Conservation (phyloP, 495 filamentous ascomycete species). For the Beverwykella pulmonaria region DNA sequence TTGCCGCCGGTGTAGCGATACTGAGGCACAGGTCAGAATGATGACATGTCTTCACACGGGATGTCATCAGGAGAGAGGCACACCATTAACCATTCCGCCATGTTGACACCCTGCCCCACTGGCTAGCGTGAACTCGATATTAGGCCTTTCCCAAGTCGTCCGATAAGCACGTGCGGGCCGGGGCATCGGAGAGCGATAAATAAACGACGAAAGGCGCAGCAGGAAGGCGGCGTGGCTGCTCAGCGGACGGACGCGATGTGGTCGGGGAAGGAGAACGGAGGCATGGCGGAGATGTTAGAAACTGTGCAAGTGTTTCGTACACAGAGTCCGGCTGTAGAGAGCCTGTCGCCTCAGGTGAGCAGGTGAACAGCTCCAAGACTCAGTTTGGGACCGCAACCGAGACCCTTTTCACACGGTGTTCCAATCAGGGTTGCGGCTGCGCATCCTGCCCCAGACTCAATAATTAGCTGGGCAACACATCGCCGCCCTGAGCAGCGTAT, state of each 20-base stretch:
- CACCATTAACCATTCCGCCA: conserved; percentile 41
- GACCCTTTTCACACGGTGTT: not conserved
- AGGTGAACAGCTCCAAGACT: conserved; percentile 26
- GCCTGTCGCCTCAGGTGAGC: conserved; percentile 21
- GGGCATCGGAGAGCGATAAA: conserved; percentile 29
- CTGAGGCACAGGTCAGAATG: conserved; percentile 33
- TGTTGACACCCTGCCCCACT: conserved; percentile 35
- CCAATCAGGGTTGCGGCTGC: conserved; percentile 15
- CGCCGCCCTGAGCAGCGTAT: conserved; percentile 5
- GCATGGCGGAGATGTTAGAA: not conserved
- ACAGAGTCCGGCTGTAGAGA: conserved; percentile 5
- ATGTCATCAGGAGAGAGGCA: conserved; percentile 17
- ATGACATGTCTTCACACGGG: conserved; percentile 17
- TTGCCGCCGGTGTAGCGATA: conserved; percentile 35
- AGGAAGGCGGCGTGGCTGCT: conserved; percentile 21
- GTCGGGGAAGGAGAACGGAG: conserved; percentile 4
- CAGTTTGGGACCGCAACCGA: conserved; percentile 20
- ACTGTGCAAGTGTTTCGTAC: not conserved
- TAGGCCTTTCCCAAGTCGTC: conserved; percentile 36
- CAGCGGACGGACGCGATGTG: not conserved
- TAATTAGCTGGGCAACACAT: conserved; percentile 17
- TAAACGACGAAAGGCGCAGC: conserved; percentile 12
- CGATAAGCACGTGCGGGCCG: conserved; percentile 38
- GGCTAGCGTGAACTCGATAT: conserved; percentile 39
- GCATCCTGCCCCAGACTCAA: conserved; percentile 6